Evolutionary conservation across 345 rosid genomes (phyloP), one percentile per base, ranked within the genome.

Genomic region (Gossypium stocksii): DNA sequence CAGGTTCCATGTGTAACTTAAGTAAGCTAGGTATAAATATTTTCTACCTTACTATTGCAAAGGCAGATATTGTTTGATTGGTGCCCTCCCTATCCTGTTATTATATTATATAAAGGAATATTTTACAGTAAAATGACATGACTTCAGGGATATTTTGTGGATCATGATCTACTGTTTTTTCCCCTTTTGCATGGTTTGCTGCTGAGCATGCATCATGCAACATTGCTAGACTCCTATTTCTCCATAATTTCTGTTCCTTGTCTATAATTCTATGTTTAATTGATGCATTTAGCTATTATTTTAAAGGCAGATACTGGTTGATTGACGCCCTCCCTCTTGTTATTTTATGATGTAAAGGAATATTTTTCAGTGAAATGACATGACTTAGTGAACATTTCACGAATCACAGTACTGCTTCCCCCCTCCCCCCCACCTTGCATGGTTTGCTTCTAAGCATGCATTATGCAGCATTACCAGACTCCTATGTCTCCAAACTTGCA

Each of bases 141-240:
- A 29, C 22, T 51, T 69, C 7, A 19, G 61, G 61, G 19, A 57
- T 57, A 57, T 57, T 57, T 57, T 57, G 22, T 11, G 27, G 45
- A 60, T 45, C 65, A 72, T 15, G 9, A 44, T 27, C 25, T 19
- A 27, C 14, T 16, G 15, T 68, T 49, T 41, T 64, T 52, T 5
- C 14, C 10, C 15, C 54, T n/a, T 45, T 67, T 48, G 38, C 20
- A 2, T 67, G 22, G 14, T 48, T 48, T 23, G 43, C 19, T 48
- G 13, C 57, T 23, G 57, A 11, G 38, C 41, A 48, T 67, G 57
- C 57, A 67, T 22, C 48, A 67, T 22, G 71, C 17, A 59, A 23
- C 63, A 23, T 46, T 67, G 7, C 5, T 67, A 48, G 71, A 67
- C 41, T 23, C 60, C 25, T 25, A 27, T 65, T 43, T 70, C 72